Conservation (phyloP, 2,329 filamentous ascomycete species). For the Calonectria multiphialidica region DNA sequence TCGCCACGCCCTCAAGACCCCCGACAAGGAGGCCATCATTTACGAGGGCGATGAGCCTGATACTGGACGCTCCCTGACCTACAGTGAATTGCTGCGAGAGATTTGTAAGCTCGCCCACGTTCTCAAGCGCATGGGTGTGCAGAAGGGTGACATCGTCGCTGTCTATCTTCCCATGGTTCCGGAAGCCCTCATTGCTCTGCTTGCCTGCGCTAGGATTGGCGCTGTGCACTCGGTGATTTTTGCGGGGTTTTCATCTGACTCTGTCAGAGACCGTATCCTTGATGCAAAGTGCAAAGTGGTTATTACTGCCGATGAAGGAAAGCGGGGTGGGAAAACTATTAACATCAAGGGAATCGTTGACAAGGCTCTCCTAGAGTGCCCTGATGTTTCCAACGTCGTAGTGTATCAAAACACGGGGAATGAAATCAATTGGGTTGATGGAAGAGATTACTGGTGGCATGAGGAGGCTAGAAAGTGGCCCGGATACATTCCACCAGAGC, state of each 20-base stretch:
- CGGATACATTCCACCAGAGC: slow-evolving; percentile 85
- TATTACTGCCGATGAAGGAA: slow-evolving; percentile 94
- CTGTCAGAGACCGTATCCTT: slow-evolving; percentile 88
- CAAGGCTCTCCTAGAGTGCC: slow-evolving; percentile 84
- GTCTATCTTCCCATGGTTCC: slow-evolving; percentile 98
- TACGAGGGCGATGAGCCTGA: slow-evolving; percentile 95
- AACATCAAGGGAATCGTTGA: slow-evolving; percentile 97
- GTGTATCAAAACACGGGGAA: slow-evolving; percentile 93
- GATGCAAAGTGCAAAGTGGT: slow-evolving; percentile 89
- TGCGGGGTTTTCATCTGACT: slow-evolving; percentile 93
- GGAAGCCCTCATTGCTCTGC: slow-evolving; percentile 81
- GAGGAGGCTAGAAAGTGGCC: slow-evolving; percentile 96
- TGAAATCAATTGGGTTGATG: slow-evolving; percentile 85
- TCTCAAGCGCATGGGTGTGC: slow-evolving; percentile 90
- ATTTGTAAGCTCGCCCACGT: slow-evolving; percentile 86
- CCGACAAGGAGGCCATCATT: slow-evolving; percentile 90
- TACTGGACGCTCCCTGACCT: slow-evolving; percentile 85
- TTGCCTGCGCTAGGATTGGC: slow-evolving; percentile 89
- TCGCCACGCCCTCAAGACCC: slow-evolving; percentile 89
- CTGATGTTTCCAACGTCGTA: slow-evolving; percentile 81
- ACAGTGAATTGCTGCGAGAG: slow-evolving; percentile 88
- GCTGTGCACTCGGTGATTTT: slow-evolving; percentile 96
- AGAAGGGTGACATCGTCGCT: slow-evolving; percentile 93
- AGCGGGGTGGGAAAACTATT: slow-evolving; percentile 92
- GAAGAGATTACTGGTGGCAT: slow-evolving; percentile 94